Evolutionary conservation across 495 filamentous ascomycete species (phyloP), one percentile per base, ranked within the genome.

Genomic region (Penicillium cataractarum): DNA sequence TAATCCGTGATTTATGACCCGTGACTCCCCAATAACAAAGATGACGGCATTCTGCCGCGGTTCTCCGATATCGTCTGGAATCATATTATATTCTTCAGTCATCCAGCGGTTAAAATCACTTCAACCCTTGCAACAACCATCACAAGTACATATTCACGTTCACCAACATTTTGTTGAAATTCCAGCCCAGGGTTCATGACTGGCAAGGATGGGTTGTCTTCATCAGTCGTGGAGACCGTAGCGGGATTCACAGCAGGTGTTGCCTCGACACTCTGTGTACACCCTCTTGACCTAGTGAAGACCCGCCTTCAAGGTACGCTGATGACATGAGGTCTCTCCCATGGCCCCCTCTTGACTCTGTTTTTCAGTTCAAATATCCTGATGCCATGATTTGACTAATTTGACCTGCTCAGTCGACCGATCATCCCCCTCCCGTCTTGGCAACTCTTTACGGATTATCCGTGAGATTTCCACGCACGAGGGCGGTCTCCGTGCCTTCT

Each of bases 261-360:
- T 63, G 86, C 91, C 64, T 88, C 92, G 19, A 97, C 95, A 32
- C 83, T 97, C 27, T 77, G 68, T 55, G 59, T 81, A 31, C 80
- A 82, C 78, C 95, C 95, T 21, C 83, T 99, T 55, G 95, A 99
- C 77, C 85, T 98, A 60, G 84, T 98, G 69, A 99, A 99, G 79
- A 97, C 93, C 40, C 89, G 95, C 60, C 86, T 99, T 66, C 95
- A 99, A 79, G 85, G 93, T 94, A 70, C 61, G 68, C 39, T 27
- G 8, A 51, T 27, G 8, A 31, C 24, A 33, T 3, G n/a, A 21
- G n/a, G 51, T 12, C 31, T 21, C 8, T 2, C 3, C 22, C 8
- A 7, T 33, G 12, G 12, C 48, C 57, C 61, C 55, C 31, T 40
- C 52, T 52, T 49, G 48, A 60, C 40, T 50, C 44, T 54, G 9